These are phyloP conservation scores for Cutaneotrichosporon dermatis DNA, from an alignment of 1,284 basidiomycete genomes.

Conservation along the genomic window DNA sequence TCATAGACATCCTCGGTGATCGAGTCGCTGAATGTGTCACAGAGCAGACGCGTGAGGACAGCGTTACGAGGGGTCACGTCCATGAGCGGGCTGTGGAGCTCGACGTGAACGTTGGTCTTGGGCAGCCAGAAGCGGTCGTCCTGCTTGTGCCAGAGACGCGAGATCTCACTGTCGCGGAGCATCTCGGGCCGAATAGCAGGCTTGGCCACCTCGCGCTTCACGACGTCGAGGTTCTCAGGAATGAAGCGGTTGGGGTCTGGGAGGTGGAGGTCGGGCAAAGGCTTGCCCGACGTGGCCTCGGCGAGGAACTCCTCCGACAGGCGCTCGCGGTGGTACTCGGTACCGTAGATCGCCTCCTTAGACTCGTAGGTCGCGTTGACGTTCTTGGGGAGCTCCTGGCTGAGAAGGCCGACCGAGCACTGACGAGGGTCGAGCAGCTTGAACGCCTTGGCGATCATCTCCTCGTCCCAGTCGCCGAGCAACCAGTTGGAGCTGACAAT, in stretches of 20 bases:
- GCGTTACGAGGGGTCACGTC: conserved; percentile 45
- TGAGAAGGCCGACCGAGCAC: conserved; percentile 43
- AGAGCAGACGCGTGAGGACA: conserved; percentile 57
- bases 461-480: conserved; percentile 70
- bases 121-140: conserved; percentile 95
- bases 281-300: conserved; percentile 61
- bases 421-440: conserved; percentile 62
- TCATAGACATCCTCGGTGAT: conserved; percentile 90
- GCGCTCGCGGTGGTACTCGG: conserved; percentile 67
- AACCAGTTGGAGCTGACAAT: conserved; percentile 70
- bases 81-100: conserved; percentile 44
- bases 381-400: conserved; percentile 58
- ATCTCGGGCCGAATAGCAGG: conserved; percentile 69
- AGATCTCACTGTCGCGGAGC: conserved; percentile 65
- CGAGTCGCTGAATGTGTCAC: conserved; percentile 81
- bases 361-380: conserved; percentile 60
- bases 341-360: conserved; percentile 79
- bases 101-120: conserved; percentile 57
- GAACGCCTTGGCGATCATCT: conserved; percentile 59
- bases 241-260: conserved; percentile 85
- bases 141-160: conserved; percentile 88
- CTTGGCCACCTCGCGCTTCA: conserved; percentile 65
- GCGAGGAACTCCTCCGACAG: conserved; percentile 63
- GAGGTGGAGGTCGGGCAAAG: conserved; percentile 64
- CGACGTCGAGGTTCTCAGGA: conserved; percentile 77